phyloP scores from a whole-genome alignment of 2,329 filamentous ascomycete genomes.

The Fusarium nygamai region DNA sequence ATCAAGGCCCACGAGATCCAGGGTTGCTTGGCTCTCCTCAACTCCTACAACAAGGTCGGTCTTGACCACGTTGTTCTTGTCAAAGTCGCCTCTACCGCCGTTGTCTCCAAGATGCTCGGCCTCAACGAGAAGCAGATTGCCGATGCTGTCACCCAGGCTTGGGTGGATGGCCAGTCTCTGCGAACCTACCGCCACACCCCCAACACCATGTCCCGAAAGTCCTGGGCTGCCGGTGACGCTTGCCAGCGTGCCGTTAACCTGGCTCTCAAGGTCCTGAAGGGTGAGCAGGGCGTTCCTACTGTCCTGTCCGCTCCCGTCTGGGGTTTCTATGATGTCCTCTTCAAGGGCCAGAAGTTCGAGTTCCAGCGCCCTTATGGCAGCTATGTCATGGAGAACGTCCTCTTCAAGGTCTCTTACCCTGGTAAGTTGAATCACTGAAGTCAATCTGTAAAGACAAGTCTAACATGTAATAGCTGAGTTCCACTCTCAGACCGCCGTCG shows the following conservation, averaged over 20 bases:
- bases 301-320: constrained; percentile 92
- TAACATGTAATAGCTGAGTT: constrained; percentile 75
- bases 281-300: constrained; percentile 89
- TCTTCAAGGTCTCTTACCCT: constrained; percentile 99
- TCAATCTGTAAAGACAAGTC: background rate
- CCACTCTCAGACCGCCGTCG: constrained; percentile 98
- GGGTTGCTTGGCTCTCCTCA: constrained; percentile 94
- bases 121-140: constrained; percentile 90
- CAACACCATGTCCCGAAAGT: constrained; percentile 99
- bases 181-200: constrained; percentile 97
- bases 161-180: constrained; percentile 95
- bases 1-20: constrained; percentile 99
- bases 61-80: constrained; percentile 97
- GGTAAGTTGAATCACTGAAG: constrained; percentile 61
- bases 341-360: constrained; percentile 94
- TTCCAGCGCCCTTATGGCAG: constrained; percentile 97
- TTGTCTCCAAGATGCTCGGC: constrained; percentile 94
- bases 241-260: constrained; percentile 96
- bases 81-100: constrained; percentile 95
- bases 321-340: constrained; percentile 99
- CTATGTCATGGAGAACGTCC: constrained; percentile 99
- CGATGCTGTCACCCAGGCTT: constrained; percentile 95
- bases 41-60: constrained; percentile 99
- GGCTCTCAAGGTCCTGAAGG: constrained; percentile 88
- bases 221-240: constrained; percentile 97